Conservation (phyloP, 2,329 filamentous ascomycete species). For the Nemania bipapillata region DNA sequence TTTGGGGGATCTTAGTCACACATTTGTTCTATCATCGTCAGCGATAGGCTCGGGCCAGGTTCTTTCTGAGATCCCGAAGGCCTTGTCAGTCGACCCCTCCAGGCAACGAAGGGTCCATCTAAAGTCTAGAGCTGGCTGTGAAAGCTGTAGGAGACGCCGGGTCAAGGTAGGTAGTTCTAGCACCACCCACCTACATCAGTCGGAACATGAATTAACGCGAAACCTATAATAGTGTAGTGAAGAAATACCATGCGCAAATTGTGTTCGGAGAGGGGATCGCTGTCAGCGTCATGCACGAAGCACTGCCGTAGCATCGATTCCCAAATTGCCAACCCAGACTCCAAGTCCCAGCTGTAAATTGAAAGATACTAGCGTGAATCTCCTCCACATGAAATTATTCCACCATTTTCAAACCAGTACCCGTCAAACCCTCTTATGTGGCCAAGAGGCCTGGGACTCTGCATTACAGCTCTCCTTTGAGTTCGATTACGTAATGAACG, state of each 20-base stretch:
- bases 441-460: conserved; percentile 33
- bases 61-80: conserved; percentile 40
- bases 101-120: conserved; percentile 39
- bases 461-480: conserved; percentile 42
- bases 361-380: conserved; percentile 29
- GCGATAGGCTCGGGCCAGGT: conserved; percentile 13
- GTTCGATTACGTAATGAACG: conserved; percentile 43
- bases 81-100: conserved; percentile 29
- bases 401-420: conserved; percentile 45
- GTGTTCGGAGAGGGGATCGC: conserved; percentile 38
- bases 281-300: conserved; percentile 30
- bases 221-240: conserved; percentile 40
- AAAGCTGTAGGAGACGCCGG: conserved; percentile 43
- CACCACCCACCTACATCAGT: not conserved
- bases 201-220: not conserved
- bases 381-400: conserved; percentile 40
- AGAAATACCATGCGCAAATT: conserved; percentile 39
- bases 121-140: conserved; percentile 42
- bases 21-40: conserved; percentile 39
- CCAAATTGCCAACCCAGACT: conserved; percentile 1
- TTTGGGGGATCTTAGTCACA: conserved; percentile 36
- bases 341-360: not conserved
- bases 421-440: conserved; percentile 38
- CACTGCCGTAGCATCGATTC: not conserved
- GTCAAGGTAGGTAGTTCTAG: conserved; percentile 39